These are phyloP conservation scores for Claviceps paspali DNA, from an alignment of 2,329 filamentous ascomycete genomes.

Conservation along the genomic window DNA sequence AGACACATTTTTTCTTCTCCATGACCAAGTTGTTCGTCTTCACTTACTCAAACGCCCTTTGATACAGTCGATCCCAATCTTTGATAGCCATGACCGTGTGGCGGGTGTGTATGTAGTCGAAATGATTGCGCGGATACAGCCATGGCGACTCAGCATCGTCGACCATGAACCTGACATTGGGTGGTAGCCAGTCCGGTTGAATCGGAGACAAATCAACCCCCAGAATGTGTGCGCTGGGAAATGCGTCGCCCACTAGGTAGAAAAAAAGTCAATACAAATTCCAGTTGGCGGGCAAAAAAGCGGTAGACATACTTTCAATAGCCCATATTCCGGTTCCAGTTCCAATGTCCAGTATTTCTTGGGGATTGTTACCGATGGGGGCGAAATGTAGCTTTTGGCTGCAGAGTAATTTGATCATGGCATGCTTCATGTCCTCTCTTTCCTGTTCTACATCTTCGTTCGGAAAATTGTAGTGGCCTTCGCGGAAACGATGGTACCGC, in stretches of 20 bases:
- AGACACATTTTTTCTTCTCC: not conserved
- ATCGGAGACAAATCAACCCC: slow-evolving; percentile 33
- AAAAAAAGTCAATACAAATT: not conserved
- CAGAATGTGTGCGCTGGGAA: slow-evolving; percentile 26
- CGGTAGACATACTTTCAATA: slow-evolving; percentile 30
- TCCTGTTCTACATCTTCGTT: slow-evolving; percentile 47
- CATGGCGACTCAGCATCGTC: slow-evolving; percentile 43
- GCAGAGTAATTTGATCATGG: slow-evolving; percentile 33
- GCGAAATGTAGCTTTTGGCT: slow-evolving; percentile 35
- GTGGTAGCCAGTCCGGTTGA: slow-evolving; percentile 35
- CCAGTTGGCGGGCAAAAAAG: too few species aligned
- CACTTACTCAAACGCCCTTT: slow-evolving; percentile 29
- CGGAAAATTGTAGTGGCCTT: slow-evolving; percentile 41
- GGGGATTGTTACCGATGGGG: slow-evolving; percentile 30
- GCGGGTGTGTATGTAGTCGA: slow-evolving; percentile 47
- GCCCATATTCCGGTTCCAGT: slow-evolving; percentile 46
- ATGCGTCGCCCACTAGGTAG: slow-evolving; percentile 29
- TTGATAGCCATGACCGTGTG: slow-evolving; percentile 40
- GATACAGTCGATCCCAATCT: slow-evolving; percentile 36
- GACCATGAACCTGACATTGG: slow-evolving; percentile 39
- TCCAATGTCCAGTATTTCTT: slow-evolving; percentile 40
- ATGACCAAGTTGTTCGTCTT: not conserved
- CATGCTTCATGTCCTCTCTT: slow-evolving; percentile 41
- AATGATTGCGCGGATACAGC: slow-evolving; percentile 37
- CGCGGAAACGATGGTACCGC: slow-evolving; percentile 39